phyloP scores from a whole-genome alignment of 2,329 filamentous ascomycete genomes.

The Paraphoma chrysanthemicola region DNA sequence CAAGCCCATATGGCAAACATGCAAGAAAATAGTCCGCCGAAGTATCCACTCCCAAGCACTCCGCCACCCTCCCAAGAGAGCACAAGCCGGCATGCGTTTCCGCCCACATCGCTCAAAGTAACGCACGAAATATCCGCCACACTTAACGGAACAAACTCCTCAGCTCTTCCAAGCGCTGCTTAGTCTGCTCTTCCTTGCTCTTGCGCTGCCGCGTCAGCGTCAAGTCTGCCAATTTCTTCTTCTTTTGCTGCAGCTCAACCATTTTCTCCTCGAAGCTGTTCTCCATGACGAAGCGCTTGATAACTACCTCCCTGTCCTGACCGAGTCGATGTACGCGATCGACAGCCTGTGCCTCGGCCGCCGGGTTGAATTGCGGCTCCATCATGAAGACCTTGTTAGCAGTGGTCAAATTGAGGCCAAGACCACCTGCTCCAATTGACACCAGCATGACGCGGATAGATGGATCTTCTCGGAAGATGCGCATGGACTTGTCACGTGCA shows the following conservation, averaged over 20 bases:
- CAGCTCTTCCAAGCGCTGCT: conserved; percentile 69
- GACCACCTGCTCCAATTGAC: conserved; percentile 88
- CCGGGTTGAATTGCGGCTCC: conserved; percentile 98
- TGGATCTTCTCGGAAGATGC: conserved; percentile 76
- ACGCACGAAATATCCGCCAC: not conserved
- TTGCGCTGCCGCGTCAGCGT: conserved; percentile 62
- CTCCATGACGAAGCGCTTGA: conserved; percentile 87
- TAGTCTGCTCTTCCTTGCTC: conserved; percentile 67
- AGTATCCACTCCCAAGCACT: conserved; percentile 6
- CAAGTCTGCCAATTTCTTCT: conserved; percentile 86
- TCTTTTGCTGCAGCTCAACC: conserved; percentile 86
- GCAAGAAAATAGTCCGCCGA: conserved; percentile 1
- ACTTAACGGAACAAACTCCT: conserved; percentile 60
- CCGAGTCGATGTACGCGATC: conserved; percentile 74
- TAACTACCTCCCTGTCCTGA: conserved; percentile 87
- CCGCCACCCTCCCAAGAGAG: not conserved
- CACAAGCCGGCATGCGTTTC: conserved; percentile 6
- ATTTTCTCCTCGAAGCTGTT: conserved; percentile 95
- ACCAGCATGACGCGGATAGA: conserved; percentile 82
- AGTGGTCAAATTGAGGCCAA: conserved; percentile 88
- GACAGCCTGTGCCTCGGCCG: conserved; percentile 90
- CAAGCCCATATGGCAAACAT: not conserved
- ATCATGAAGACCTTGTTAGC: conserved; percentile 92
- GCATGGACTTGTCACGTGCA: conserved; percentile 77
- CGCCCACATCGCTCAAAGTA: not conserved